Percentiles rank a stretch among this genome's conserved stretches.
These are phyloP conservation scores for Pogostemon cablin DNA, from an alignment of 257 asterid genomes.

Conservation along the genomic window DNA sequence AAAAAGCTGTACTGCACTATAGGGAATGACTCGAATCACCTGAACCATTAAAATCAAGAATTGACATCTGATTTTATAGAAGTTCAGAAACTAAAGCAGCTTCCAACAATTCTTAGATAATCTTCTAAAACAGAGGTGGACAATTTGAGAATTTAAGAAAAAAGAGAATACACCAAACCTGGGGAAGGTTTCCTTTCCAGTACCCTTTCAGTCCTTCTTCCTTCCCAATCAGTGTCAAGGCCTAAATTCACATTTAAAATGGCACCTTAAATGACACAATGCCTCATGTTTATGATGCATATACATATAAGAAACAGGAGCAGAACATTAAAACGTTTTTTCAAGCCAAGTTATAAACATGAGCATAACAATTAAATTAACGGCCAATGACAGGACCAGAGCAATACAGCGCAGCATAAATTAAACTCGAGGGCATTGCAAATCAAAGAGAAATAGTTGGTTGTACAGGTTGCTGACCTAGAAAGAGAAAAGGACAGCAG, in stretches of 20 bases:
- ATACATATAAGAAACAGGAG: not conserved
- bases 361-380: not conserved
- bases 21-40: conserved; percentile 89
- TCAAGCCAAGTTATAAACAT: not conserved
- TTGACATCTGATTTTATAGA: not conserved
- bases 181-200: conserved; percentile 93
- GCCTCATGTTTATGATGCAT: not conserved
- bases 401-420: not conserved
- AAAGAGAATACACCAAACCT: conserved; percentile 49
- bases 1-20: conserved; percentile 85
- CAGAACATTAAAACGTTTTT: conserved; percentile 1
- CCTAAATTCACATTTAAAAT: conserved; percentile 45
- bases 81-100: conserved; percentile 8
- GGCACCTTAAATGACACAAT: conserved; percentile 13
- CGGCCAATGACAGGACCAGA: not conserved
- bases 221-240: conserved; percentile 65
- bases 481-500: conserved; percentile 6
- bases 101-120: not conserved
- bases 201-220: conserved; percentile 89
- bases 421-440: conserved; percentile 3
- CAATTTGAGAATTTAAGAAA: conserved; percentile 12
- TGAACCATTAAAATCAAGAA: conserved; percentile 33
- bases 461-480: conserved; percentile 13
- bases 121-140: conserved; percentile 20
- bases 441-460: conserved; percentile 10